phyloP scores from a whole-genome alignment of 2,329 filamentous ascomycete species.

The Cladosporium sp. region DNA sequence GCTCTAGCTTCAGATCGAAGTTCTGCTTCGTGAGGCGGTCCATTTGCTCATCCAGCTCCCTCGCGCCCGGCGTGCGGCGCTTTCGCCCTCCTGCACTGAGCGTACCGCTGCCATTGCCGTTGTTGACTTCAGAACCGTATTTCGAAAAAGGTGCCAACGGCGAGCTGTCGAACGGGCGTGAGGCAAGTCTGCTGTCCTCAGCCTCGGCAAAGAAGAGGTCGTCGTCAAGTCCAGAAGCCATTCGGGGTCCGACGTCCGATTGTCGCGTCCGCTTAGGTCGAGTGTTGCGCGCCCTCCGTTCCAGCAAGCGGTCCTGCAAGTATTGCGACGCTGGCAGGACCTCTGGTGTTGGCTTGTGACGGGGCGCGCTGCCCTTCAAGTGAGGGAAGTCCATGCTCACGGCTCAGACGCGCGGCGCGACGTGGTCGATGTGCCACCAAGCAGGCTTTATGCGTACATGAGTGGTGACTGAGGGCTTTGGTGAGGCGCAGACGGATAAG shows the following conservation, averaged over 20 bases:
- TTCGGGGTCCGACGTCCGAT: slow-evolving; percentile 27
- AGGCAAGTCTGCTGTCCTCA: slow-evolving; percentile 17
- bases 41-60: slow-evolving; percentile 64
- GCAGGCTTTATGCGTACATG: slow-evolving; percentile 3
- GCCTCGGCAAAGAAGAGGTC: slow-evolving; percentile 33
- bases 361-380: slow-evolving; percentile 1
- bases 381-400: slow-evolving; percentile 7
- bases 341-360: slow-evolving; percentile 12
- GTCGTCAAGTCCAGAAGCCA: slow-evolving; percentile 24
- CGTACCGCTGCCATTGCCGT: slow-evolving; percentile 10
- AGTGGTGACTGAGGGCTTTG: neutral
- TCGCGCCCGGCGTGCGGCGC: slow-evolving; percentile 47
- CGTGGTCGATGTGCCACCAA: neutral
- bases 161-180: slow-evolving; percentile 25
- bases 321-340: slow-evolving; percentile 28
- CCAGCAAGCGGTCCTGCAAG: slow-evolving; percentile 30
- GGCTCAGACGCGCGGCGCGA: neutral
- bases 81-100: slow-evolving; percentile 9
- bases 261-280: slow-evolving; percentile 28
- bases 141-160: slow-evolving; percentile 17
- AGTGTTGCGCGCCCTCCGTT: slow-evolving; percentile 26
- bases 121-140: slow-evolving; percentile 16
- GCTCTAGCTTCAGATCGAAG: slow-evolving; percentile 68
- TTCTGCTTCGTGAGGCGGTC: slow-evolving; percentile 69
- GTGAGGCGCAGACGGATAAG: neutral